phyloP scores from a whole-genome alignment of 73 alveolate genomes.

The Tetrahymena elliotti region DNA sequence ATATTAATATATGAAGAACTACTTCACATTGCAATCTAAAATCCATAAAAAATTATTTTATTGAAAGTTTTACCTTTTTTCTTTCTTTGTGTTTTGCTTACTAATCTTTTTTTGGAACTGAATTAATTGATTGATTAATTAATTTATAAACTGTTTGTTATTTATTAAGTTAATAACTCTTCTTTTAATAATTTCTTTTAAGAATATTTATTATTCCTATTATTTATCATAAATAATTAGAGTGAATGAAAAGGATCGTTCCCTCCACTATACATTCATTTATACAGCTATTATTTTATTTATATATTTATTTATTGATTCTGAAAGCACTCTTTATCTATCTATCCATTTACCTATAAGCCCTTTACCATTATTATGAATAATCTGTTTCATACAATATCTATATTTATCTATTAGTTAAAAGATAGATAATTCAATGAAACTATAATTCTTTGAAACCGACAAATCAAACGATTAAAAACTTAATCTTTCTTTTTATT shows the following conservation, averaged over 20 bases:
- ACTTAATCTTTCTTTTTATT: background rate
- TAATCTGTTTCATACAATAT: background rate
- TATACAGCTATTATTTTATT: background rate
- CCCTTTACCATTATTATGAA: background rate
- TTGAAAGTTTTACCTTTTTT: background rate
- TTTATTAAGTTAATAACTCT: background rate
- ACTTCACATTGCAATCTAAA: background rate
- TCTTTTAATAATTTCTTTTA: background rate
- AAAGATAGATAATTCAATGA: background rate
- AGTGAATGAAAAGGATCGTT: background rate
- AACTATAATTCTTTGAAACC: background rate
- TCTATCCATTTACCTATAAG: no score
- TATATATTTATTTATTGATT: no score
- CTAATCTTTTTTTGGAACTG: background rate
- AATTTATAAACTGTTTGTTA: background rate
- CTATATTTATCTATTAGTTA: background rate
- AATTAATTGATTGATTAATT: background rate
- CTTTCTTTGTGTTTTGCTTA: background rate
- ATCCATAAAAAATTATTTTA: no score
- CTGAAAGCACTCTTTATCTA: background rate
- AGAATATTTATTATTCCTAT: background rate
- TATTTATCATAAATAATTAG: background rate
- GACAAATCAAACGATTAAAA: background rate
- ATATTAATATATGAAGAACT: no score
- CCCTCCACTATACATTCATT: background rate